These are phyloP conservation scores for Rhodotorula sp. DNA, from an alignment of 1,284 basidiomycete genomes.

Conservation along the genomic window DNA sequence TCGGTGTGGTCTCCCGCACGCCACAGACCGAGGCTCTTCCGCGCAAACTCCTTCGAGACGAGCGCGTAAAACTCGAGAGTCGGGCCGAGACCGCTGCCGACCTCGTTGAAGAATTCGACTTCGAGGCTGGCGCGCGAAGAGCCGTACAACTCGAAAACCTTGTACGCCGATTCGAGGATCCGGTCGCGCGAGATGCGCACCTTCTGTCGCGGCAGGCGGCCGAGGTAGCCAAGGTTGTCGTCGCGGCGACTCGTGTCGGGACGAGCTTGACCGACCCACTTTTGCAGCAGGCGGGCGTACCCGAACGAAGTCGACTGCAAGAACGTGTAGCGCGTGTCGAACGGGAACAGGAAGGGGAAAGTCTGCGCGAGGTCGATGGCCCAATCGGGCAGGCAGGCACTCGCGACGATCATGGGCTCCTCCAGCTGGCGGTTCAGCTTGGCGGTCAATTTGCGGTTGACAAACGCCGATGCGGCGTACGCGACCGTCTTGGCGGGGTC, in stretches of 20 bases:
- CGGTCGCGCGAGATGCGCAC: conserved; percentile 93
- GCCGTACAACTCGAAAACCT: conserved; percentile 89
- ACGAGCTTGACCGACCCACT: conserved; percentile 42
- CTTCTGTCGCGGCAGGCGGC: conserved; percentile 90
- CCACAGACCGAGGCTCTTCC: conserved; percentile 85
- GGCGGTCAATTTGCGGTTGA: conserved; percentile 97
- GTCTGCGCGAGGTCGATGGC: conserved; percentile 87
- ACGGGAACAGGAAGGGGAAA: conserved; percentile 98
- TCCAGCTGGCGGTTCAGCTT: conserved; percentile 97
- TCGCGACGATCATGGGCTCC: conserved; percentile 98
- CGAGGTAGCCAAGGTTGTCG: conserved; percentile 86
- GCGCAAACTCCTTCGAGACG: conserved; percentile 88
- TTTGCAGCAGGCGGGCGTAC: conserved; percentile 79
- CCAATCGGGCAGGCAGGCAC: conserved; percentile 95
- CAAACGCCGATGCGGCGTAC: conserved; percentile 72
- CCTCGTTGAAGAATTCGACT: conserved; percentile 99
- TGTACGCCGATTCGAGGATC: conserved; percentile 93
- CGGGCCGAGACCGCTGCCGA: conserved; percentile 94
- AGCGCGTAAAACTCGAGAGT: conserved; percentile 98
- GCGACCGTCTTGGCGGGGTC: conserved; percentile 14
- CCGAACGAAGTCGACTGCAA: conserved; percentile 96
- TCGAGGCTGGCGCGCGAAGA: conserved; percentile 66
- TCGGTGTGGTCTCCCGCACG: conserved; percentile 66
- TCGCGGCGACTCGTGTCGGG: conserved; percentile 61
- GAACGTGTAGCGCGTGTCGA: conserved; percentile 94